Evolutionary conservation across 495 filamentous ascomycete species (phyloP).

Genomic region (Xylaria cubensis): DNA sequence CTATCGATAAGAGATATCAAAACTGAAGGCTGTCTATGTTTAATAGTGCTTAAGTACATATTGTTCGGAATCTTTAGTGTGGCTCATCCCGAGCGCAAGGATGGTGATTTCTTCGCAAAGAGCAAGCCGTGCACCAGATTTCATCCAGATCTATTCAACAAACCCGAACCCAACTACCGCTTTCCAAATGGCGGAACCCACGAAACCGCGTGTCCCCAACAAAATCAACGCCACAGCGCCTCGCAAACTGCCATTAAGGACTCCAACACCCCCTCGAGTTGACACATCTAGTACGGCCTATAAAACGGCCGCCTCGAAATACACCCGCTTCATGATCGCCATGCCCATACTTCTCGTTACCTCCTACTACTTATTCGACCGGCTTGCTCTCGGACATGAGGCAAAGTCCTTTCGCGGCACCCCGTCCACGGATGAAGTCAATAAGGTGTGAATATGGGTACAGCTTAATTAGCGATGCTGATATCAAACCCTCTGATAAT

Average conservation of each 20-base stretch:
- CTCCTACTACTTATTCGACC: slow-evolving; percentile 51
- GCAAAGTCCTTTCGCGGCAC: slow-evolving; percentile 9
- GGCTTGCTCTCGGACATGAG: slow-evolving; percentile 39
- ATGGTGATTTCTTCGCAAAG: neutral
- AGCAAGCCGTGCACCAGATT: neutral
- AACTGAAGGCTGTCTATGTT: no score
- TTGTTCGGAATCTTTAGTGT: no score
- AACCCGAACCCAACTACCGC: neutral
- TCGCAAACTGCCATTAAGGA: neutral
- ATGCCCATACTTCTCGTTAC: slow-evolving; percentile 55
- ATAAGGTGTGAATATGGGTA: neutral
- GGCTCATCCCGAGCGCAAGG: no score
- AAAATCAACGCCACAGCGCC: slow-evolving; percentile 8
- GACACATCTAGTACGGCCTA: slow-evolving; percentile 49
- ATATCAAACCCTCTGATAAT: neutral
- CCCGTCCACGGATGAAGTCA: neutral
- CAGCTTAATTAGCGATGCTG: neutral
- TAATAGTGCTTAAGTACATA: no score
- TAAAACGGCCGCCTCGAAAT: slow-evolving; percentile 47
- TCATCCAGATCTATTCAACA: neutral
- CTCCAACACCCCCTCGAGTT: slow-evolving; percentile 22
- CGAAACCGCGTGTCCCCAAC: neutral
- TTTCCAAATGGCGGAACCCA: slow-evolving; percentile 18
- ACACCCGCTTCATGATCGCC: slow-evolving; percentile 48
- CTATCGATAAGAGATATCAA: slow-evolving; percentile 23